These are phyloP conservation scores for Aurifilum marmelostoma DNA, from an alignment of 2,329 filamentous ascomycete genomes.

Conservation along the genomic window DNA sequence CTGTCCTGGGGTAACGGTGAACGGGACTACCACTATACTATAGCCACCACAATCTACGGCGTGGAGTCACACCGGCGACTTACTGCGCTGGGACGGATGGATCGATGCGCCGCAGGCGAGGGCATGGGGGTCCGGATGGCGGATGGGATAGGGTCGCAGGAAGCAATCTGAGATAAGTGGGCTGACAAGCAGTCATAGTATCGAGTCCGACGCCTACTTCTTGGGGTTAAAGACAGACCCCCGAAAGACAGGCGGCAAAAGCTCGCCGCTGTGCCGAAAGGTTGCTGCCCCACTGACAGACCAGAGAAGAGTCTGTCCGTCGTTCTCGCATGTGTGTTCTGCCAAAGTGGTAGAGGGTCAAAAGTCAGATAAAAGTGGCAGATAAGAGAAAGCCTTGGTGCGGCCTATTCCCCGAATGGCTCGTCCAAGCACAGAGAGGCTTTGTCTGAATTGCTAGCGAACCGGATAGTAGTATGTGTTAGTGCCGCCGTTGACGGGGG, in stretches of 20 bases:
- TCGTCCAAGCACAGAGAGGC: neutral
- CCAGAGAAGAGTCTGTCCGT: neutral
- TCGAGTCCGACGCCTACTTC: neutral
- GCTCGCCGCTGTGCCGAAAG: neutral
- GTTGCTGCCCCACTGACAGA: neutral
- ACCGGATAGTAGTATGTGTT: neutral
- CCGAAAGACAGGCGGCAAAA: neutral
- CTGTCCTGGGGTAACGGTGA: neutral
- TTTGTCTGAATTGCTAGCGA: neutral
- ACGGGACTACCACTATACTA: neutral
- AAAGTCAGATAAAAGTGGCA: neutral
- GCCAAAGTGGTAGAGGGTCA: no score
- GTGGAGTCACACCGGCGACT: conserved; percentile 5
- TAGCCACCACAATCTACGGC: neutral
- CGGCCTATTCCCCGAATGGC: neutral
- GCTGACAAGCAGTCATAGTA: neutral
- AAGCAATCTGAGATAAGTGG: neutral
- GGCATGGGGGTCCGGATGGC: neutral
- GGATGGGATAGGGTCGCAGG: neutral
- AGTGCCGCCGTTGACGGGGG: neutral
- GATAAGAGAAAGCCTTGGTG: neutral
- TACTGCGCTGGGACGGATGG: neutral
- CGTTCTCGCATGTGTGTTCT: neutral
- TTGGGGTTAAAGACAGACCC: neutral
- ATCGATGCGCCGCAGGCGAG: neutral